Evolutionary conservation across 352 stramenopile species (phyloP), one percentile per base, ranked within the genome.

Genomic region (Phytophthora kernoviae): DNA sequence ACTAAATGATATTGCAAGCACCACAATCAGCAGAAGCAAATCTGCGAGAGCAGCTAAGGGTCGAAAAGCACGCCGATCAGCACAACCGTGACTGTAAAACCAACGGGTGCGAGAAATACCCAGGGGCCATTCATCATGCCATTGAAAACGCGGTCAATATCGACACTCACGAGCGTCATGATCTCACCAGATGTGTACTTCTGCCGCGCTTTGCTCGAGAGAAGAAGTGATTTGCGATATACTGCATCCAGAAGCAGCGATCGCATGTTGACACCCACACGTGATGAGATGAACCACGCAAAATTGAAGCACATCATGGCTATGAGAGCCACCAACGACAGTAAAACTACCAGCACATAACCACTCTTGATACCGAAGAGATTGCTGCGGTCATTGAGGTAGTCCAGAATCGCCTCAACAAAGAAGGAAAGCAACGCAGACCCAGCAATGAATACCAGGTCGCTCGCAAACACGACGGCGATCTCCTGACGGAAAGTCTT

Each of bases 151-250:
- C 79, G 79, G 12, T 89, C 79, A 15, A 68, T 77, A 43, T 89
- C 79, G 26, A 82, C 75, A 10, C 68, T 65, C 0, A 76, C 65
- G 53, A 89, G 56, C 20, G 75, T 89, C 60, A 87, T 70, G 54
- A 89, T 86, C 52, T 86, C 77, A n/a, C 79, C 77, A 6, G 68
- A 82, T 33, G 68, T 73, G 41, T 79, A 80, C 12, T 63, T 43
- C 37, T 71, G 79, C 10, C 75, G 72, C 1, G 74, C 62, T 12
- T 60, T 66, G 8, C 62, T 75, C 14, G 77, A 76, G 33, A 88
- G 74, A 48, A 58, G 48, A 11, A 88, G 71, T 2, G 58, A 67
- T 53, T 90, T 90, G 37, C 80, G 74, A 51, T 75, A 88, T 21
- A 90, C 76, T 37, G 22, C 59, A 53, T 79, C 72, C 48, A 86